Percentiles rank a stretch among this genome's conserved stretches.
Evolutionary conservation across 768 basidiomycete genomes (phyloP).

Genomic region (Xanthoconium purpureum): DNA sequence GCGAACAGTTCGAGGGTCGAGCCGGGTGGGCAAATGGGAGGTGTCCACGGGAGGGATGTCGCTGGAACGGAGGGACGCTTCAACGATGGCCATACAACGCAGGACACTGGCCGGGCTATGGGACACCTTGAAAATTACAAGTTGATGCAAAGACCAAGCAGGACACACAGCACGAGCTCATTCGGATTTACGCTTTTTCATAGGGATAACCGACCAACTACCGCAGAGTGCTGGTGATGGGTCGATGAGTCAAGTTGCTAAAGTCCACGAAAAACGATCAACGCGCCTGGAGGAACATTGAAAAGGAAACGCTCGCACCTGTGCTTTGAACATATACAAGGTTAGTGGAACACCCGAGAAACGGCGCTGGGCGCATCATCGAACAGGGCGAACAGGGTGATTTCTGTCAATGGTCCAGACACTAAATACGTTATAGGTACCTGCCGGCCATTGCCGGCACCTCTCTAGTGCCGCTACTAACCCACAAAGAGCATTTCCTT

Average conservation of each 20-base stretch:
- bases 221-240: background rate
- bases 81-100: constrained; percentile 11
- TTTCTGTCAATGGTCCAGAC: background rate
- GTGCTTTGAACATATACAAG: no score
- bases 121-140: no score
- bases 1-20: constrained; percentile 6
- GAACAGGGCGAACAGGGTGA: constrained; percentile 1
- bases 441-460: no score
- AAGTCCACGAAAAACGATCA: no score
- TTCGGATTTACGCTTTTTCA: background rate
- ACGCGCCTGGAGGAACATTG: no score
- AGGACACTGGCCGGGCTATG: background rate
- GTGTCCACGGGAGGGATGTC: background rate
- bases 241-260: no score
- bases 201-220: background rate
- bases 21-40: background rate
- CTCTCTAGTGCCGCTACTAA: no score
- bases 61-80: background rate
- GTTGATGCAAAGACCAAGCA: background rate
- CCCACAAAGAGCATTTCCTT: no score
- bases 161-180: no score
- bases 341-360: constrained; percentile 8
- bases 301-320: background rate
- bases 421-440: no score
- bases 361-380: constrained; percentile 1